Base-by-base conservation (phyloP, 257 asterid species). In the Thymus quinquecostatus region DNA sequence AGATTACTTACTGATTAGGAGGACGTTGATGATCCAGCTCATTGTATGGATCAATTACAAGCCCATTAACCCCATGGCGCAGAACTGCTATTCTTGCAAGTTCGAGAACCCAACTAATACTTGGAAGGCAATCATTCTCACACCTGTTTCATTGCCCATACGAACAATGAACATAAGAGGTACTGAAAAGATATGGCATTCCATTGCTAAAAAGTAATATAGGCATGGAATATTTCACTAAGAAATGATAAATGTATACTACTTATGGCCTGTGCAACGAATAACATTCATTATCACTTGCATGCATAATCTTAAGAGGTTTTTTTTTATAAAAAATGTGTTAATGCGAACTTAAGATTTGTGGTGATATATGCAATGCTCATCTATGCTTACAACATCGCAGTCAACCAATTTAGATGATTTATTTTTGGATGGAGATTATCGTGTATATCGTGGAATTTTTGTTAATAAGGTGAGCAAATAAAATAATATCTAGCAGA, bases 11-110 rank as follows among this genome's bases (percentile, higher is more conserved):
- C 98, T 86, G 95, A 82, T 73, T 77, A 68, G 82, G 72, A 56
- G 84, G 88, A 34, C 98, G 98, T 78, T 95, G 99, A 87, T 95
- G 98, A 80, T 95, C 99, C 61, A 95, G 90, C 82, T 95, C 99
- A 67, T 95, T 95, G 78, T 95, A 95, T 34, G 99, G 99, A 78
- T 95, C 99, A 64, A 95, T 95, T 63, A 95, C 96, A 13, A 95
- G 96, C 43, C 99, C 99, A 76, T 81, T 88, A 61, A 95, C 85
- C 51, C 99, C 99, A 77, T 95, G 88, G 59, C 98, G 96, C 28
- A 92, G 75, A 67, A 95, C 96, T 71, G 99, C 97, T 32, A 88
- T 83, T 78, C 78, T 86, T 62, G 99, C 99, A 53, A 95, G 99
- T 41, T 86, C 85, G 53, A 95, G 96, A 87, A 95, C 97, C 98